Conservation (phyloP, 148 eudicot species). For the Fagopyrum homotropicum region DNA sequence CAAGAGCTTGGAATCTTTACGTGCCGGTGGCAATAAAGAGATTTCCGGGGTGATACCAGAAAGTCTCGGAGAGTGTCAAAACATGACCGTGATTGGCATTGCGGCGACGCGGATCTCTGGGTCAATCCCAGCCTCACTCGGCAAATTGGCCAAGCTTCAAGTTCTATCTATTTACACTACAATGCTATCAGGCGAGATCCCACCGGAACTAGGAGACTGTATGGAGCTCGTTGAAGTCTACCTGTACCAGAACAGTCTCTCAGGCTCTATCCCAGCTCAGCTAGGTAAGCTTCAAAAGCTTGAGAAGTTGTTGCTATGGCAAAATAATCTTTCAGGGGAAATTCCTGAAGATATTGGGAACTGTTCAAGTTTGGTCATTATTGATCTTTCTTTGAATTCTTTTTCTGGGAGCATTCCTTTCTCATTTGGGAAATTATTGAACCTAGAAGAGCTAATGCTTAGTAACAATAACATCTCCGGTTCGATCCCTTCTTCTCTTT, state of each 20-base stretch:
- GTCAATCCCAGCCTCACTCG: slow-evolving; percentile 49
- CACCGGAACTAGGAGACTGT: slow-evolving; percentile 70
- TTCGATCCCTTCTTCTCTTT: slow-evolving; percentile 58
- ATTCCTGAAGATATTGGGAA: slow-evolving; percentile 72
- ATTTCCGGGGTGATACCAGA: slow-evolving; percentile 56
- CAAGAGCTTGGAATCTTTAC: slow-evolving; percentile 32
- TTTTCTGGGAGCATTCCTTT: slow-evolving; percentile 60
- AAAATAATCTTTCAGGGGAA: slow-evolving; percentile 62
- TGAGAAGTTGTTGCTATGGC: slow-evolving; percentile 68
- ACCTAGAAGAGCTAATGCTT: slow-evolving; percentile 62
- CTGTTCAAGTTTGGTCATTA: slow-evolving; percentile 39
- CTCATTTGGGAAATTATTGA: slow-evolving; percentile 51
- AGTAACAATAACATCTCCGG: slow-evolving; percentile 80
- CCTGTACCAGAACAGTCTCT: slow-evolving; percentile 72
- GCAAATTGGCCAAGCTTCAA: slow-evolving; percentile 50
- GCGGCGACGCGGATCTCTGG: slow-evolving; percentile 79
- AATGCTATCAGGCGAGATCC: slow-evolving; percentile 76
- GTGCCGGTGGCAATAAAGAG: slow-evolving; percentile 76
- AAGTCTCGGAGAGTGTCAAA: slow-evolving; percentile 54
- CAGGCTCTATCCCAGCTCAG: slow-evolving; percentile 63
- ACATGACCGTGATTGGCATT: slow-evolving; percentile 60
- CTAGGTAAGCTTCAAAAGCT: slow-evolving; percentile 66
- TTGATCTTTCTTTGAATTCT: slow-evolving; percentile 66
- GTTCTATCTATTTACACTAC: slow-evolving; percentile 67
- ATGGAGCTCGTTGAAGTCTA: slow-evolving; percentile 59